Conservation (phyloP, 2,329 filamentous ascomycete species). For the Calonectria multiphialidica region DNA sequence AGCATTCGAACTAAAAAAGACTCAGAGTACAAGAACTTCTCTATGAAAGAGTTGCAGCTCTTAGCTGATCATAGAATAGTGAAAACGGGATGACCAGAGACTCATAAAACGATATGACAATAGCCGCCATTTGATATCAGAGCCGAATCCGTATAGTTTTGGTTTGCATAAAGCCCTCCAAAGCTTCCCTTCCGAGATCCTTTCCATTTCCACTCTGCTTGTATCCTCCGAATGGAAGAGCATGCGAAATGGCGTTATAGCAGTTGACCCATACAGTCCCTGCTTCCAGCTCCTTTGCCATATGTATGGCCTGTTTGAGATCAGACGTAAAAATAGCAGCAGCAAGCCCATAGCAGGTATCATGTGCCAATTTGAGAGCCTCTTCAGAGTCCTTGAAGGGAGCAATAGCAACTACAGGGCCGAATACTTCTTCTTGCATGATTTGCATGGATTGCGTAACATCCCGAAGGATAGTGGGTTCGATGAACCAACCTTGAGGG, state of each 20-base stretch:
- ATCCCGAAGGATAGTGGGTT: not conserved
- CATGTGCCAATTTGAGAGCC: not conserved
- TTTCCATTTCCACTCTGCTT: not conserved
- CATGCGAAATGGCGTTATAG: not conserved
- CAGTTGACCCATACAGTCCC: not conserved
- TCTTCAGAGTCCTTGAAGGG: not conserved
- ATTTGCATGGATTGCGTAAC: not conserved
- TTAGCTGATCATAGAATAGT: too few species aligned
- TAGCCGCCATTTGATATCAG: too few species aligned
- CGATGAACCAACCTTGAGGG: not conserved
- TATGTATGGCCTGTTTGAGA: not conserved
- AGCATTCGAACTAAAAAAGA: too few species aligned
- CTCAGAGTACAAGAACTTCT: too few species aligned
- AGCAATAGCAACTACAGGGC: not conserved
- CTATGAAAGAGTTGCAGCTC: too few species aligned
- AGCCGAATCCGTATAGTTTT: not conserved
- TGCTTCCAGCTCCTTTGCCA: not conserved
- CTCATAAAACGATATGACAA: too few species aligned
- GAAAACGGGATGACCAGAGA: too few species aligned
- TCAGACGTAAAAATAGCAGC: not conserved
- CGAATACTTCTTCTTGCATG: not conserved
- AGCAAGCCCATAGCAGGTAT: not conserved
- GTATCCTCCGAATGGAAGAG: not conserved
- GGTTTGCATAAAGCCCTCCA: not conserved
- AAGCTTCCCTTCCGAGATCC: not conserved